Evolutionary conservation across 1,284 basidiomycete genomes (phyloP).

Genomic region (Moesziomyces sp.): DNA sequence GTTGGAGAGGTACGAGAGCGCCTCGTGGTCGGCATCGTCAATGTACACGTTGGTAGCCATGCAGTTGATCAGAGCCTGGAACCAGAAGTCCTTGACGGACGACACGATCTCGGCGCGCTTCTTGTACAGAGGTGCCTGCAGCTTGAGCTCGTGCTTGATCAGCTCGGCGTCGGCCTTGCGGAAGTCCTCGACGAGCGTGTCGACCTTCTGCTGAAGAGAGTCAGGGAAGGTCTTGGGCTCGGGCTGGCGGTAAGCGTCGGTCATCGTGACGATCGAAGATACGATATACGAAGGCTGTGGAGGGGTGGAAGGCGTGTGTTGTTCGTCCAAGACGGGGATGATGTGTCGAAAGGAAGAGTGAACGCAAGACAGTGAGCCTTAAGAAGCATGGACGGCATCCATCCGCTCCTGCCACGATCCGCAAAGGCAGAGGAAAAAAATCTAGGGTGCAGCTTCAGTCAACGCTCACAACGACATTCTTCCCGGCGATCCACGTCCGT

Average conservation of each 20-base stretch:
- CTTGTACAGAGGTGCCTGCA: constrained; percentile 59
- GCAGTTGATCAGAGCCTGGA: constrained; percentile 63
- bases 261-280: constrained; percentile 4
- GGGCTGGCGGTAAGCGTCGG: constrained; percentile 40
- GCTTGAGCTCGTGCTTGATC: constrained; percentile 58
- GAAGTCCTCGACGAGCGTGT: constrained; percentile 53
- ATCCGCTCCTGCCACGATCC: constrained; percentile 1
- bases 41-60: constrained; percentile 64
- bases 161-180: constrained; percentile 54
- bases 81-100: constrained; percentile 61
- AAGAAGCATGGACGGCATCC: constrained; percentile 1
- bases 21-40: constrained; percentile 62
- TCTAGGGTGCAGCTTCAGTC: neutral
- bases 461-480: neutral
- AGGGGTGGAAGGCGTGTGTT: neutral
- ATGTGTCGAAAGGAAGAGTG: neutral
- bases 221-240: constrained; percentile 48
- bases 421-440: constrained; percentile 2
- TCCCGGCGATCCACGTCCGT: neutral
- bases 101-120: constrained; percentile 60
- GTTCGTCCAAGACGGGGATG: neutral
- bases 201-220: constrained; percentile 44
- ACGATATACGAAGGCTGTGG: no score
- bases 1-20: constrained; percentile 58
- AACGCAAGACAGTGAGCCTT: neutral